Evolutionary conservation across 768 basidiomycete genomes (phyloP).

Genomic region (Trichaptum fuscoviolaceum): DNA sequence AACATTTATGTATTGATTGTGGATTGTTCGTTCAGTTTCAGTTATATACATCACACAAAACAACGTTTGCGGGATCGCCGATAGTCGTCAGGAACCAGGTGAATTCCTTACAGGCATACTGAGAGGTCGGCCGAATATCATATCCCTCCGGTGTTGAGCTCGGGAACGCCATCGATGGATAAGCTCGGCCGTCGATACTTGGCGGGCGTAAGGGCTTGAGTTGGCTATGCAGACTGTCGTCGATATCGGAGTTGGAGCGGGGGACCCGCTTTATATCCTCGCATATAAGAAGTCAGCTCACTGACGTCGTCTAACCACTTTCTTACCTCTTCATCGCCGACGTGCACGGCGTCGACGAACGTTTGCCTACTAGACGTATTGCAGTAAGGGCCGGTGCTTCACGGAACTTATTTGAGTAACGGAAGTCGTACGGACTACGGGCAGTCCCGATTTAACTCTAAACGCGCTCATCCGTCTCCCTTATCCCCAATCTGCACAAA

Average conservation of each 20-base stretch:
- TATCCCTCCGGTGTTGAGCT: neutral
- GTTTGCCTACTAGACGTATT: neutral
- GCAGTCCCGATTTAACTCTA: neutral
- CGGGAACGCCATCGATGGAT: too few relatives aligned
- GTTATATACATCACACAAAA: neutral
- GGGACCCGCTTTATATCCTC: neutral
- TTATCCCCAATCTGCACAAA: neutral
- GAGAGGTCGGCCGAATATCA: neutral
- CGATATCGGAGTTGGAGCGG: neutral
- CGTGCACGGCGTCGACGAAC: neutral
- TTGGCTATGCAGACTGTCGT: neutral
- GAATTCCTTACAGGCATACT: neutral
- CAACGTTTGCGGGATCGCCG: neutral
- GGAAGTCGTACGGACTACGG: neutral
- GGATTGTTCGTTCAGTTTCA: neutral
- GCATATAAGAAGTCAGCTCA: neutral
- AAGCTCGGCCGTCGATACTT: neutral
- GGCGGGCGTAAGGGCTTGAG: neutral
- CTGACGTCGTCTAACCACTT: neutral
- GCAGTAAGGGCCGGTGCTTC: neutral
- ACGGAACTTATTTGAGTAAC: neutral
- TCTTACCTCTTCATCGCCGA: neutral
- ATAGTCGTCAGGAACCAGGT: neutral
- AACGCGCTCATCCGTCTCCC: neutral
- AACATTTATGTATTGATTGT: neutral